A percentile compares a stretch with the other conserved stretches of the same genome.
Evolutionary conservation across 192 early-diverging fungal species (phyloP).

Genomic region (Chytriomyces confervae): DNA sequence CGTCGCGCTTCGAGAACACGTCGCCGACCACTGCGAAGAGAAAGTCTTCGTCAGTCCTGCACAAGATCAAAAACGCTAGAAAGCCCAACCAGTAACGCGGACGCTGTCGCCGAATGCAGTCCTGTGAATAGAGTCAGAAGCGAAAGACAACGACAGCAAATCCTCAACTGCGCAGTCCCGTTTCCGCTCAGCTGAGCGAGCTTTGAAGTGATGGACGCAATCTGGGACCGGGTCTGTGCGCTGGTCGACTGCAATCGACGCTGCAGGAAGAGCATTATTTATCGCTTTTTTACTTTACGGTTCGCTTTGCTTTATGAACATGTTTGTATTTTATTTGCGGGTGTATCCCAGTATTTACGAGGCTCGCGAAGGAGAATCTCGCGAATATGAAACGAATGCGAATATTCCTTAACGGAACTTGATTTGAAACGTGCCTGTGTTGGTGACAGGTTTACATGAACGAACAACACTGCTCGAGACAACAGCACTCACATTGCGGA

Average conservation of each 20-base stretch:
- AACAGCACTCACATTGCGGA: constrained; percentile 52
- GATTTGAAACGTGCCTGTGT: constrained; percentile 41
- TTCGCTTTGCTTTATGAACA: constrained; percentile 72
- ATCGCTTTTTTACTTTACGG: constrained; percentile 97
- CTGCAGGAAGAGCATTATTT: constrained; percentile 74
- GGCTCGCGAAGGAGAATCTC: too few species aligned
- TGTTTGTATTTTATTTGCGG: constrained; percentile 43
- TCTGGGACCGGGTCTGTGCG: neutral
- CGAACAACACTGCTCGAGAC: neutral
- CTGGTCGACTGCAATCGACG: constrained; percentile 37
- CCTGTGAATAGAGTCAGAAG: neutral
- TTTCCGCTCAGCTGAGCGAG: too few species aligned
- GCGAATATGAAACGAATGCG: too few species aligned
- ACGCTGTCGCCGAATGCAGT: neutral
- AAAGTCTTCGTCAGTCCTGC: too few species aligned
- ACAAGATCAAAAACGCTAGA: too few species aligned
- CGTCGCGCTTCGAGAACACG: constrained; percentile 19
- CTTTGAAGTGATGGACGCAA: too few species aligned
- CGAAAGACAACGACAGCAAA: too few species aligned
- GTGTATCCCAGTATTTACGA: too few species aligned
- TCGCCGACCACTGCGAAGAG: constrained; percentile 40
- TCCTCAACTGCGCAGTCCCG: too few species aligned
- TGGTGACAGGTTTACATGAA: neutral
- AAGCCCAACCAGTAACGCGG: neutral
- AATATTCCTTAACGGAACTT: constrained; percentile 7